Percentiles rank a stretch among this genome's conserved stretches.
Evolutionary conservation across 2,329 filamentous ascomycete genomes (phyloP).

Genomic region (Amauroascus niger): DNA sequence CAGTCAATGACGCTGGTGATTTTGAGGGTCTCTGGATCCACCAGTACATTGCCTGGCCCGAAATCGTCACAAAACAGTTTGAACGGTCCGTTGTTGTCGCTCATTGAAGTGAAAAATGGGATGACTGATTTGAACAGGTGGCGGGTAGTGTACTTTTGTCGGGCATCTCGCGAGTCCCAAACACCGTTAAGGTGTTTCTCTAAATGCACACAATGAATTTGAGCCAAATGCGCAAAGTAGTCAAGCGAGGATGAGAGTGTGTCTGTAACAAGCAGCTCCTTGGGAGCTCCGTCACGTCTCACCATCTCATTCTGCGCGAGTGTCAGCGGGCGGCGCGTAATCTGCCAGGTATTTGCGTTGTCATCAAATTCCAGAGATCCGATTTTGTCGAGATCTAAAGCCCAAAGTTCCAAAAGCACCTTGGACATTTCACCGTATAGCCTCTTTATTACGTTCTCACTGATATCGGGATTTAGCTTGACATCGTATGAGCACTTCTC

Average conservation of each 20-base stretch:
- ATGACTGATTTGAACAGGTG: constrained; percentile 9
- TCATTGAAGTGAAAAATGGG: constrained; percentile 15
- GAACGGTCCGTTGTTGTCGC: constrained; percentile 17
- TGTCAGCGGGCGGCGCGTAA: no score
- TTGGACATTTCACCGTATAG: constrained; percentile 2
- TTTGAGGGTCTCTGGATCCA: constrained; percentile 15
- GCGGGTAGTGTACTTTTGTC: constrained; percentile 32
- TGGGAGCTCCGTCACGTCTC: neutral
- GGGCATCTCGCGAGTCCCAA: constrained; percentile 31
- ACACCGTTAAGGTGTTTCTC: constrained; percentile 36
- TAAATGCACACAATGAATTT: constrained; percentile 23
- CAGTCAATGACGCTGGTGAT: constrained; percentile 23
- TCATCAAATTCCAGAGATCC: neutral
- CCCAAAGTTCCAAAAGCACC: constrained; percentile 1
- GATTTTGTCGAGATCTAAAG: constrained; percentile 3
- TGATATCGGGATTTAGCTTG: neutral
- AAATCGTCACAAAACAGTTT: constrained; percentile 24
- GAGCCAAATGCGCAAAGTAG: constrained; percentile 10
- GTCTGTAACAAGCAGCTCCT: neutral
- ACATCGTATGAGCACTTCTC: neutral
- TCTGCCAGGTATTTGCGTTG: neutral
- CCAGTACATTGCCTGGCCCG: constrained; percentile 22
- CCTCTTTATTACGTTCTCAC: neutral
- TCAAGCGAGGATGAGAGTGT: constrained; percentile 11
- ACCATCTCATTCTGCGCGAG: neutral